Percentiles rank a stretch among this genome's conserved stretches.
These are phyloP conservation scores for Mercurialis annua DNA, from an alignment of 345 rosid species.

Conservation along the genomic window DNA sequence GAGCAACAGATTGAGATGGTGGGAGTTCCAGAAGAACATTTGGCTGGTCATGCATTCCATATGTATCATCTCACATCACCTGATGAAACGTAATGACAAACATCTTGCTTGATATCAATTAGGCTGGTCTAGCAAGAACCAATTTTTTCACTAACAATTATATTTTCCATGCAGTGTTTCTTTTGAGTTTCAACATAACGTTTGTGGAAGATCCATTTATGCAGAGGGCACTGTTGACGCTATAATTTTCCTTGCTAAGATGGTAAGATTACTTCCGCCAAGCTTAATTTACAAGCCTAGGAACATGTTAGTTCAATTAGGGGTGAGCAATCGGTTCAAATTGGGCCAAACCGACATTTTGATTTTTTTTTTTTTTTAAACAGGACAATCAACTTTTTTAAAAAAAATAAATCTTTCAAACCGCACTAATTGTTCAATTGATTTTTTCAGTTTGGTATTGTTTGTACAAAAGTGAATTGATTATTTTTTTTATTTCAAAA, in stretches of 20 bases:
- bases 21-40: slow-evolving; percentile 84
- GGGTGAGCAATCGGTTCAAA: no score
- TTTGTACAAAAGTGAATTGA: no score
- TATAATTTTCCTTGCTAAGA: slow-evolving; percentile 76
- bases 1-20: slow-evolving; percentile 76
- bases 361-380: no score
- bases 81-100: slow-evolving; percentile 62
- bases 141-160: slow-evolving; percentile 11
- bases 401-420: no score
- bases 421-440: no score
- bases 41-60: slow-evolving; percentile 91
- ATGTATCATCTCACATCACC: slow-evolving; percentile 86
- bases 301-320: no score
- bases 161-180: slow-evolving; percentile 57
- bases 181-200: slow-evolving; percentile 96
- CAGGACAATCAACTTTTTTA: no score
- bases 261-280: slow-evolving; percentile 49
- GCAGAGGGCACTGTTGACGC: slow-evolving; percentile 96
- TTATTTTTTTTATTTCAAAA: no score
- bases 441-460: no score
- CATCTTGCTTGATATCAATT: background rate
- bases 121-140: background rate
- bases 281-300: no score
- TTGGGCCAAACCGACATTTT: no score
- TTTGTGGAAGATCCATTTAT: slow-evolving; percentile 89